These are phyloP conservation scores for Pelargonium myrrhifolium DNA, from an alignment of 441 rosid species.

Conservation along the genomic window DNA sequence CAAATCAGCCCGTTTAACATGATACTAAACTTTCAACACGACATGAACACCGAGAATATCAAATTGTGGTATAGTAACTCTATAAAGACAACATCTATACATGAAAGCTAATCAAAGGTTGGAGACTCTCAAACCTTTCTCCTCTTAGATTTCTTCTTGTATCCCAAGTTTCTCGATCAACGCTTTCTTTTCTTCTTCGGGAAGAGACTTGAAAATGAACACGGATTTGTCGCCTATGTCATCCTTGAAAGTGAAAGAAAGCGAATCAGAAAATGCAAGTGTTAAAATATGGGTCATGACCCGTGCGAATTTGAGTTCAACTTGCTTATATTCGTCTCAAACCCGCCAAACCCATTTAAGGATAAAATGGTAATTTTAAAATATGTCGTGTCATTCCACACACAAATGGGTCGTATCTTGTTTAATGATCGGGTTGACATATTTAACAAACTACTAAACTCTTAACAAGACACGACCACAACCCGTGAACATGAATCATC, in stretches of 20 bases:
- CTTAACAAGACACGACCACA: no score
- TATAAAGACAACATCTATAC: no score
- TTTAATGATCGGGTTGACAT: no score
- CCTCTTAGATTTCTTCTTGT: slow-evolving; percentile 26
- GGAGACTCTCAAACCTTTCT: not conserved
- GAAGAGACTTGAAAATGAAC: slow-evolving; percentile 70
- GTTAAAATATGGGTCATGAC: not conserved
- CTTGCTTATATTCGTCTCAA: not conserved
- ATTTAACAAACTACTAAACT: no score
- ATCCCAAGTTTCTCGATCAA: slow-evolving; percentile 58
- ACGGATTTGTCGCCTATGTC: slow-evolving; percentile 92
- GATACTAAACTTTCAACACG: no score
- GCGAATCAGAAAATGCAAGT: slow-evolving; percentile 17
- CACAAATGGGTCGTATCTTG: no score
- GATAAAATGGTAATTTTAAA: no score
- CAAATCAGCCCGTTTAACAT: no score
- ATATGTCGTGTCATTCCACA: no score
- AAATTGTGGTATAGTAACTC: not conserved
- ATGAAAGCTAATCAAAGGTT: no score
- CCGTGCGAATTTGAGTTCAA: not conserved
- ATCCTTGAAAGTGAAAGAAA: slow-evolving; percentile 37
- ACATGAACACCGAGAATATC: no score
- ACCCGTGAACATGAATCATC: no score
- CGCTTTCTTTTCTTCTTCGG: slow-evolving; percentile 65
- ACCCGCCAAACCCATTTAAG: not conserved